These are phyloP conservation scores for Trametes meyenii DNA, from an alignment of 768 basidiomycete species.

Conservation along the genomic window DNA sequence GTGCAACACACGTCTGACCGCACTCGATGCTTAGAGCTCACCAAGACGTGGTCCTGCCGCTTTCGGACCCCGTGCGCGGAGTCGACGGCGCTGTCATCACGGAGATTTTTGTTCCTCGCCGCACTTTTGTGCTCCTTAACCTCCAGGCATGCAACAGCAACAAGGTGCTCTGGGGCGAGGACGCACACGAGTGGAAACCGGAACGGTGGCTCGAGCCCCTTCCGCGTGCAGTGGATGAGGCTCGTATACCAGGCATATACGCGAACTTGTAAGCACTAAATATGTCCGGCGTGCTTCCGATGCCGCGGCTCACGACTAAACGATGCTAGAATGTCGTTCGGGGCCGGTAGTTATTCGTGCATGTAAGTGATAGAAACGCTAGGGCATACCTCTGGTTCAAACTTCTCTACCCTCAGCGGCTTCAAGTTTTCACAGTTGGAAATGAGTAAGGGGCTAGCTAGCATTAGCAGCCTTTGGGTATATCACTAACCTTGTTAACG, in stretches of 20 bases:
- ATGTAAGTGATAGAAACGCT: constrained; percentile 10
- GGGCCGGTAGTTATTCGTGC: constrained; percentile 18
- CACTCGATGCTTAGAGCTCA: constrained; percentile 32
- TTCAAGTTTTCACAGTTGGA: constrained; percentile 27
- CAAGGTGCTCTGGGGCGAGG: constrained; percentile 42
- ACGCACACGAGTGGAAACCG: constrained; percentile 36
- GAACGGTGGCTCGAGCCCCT: constrained; percentile 21
- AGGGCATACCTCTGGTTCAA: neutral
- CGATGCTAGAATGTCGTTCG: constrained; percentile 21
- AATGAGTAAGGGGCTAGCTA: constrained; percentile 9
- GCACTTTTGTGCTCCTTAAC: constrained; percentile 13
- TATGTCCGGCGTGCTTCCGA: no score
- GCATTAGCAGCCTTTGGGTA: no score
- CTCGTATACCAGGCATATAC: constrained; percentile 21
- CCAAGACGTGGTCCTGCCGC: constrained; percentile 43
- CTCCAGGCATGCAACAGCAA: constrained; percentile 13
- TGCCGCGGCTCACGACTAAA: no score
- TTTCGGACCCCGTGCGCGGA: constrained; percentile 41
- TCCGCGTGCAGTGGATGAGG: constrained; percentile 16
- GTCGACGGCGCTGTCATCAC: constrained; percentile 40
- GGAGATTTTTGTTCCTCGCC: constrained; percentile 42
- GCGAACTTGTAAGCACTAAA: constrained; percentile 15
- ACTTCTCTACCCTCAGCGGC: constrained; percentile 3
- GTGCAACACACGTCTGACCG: neutral
- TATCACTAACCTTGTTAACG: neutral